Evolutionary conservation across 148 eudicot species (phyloP).

Genomic region (Silene latifolia): DNA sequence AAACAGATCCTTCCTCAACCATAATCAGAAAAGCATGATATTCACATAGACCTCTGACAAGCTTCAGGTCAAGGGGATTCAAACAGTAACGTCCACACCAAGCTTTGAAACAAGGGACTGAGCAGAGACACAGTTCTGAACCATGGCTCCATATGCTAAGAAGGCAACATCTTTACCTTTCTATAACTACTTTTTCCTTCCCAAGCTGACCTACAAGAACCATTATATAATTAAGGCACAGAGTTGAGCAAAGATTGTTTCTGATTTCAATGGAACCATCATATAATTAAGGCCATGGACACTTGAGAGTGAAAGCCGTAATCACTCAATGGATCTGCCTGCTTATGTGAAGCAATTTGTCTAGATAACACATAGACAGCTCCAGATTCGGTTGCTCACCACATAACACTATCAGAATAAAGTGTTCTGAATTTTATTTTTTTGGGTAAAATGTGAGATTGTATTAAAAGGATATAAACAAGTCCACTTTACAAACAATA

Average conservation of each 20-base stretch:
- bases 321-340: not conserved
- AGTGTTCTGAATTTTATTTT: too few relatives aligned
- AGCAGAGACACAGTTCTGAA: slow-evolving; percentile 82
- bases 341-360: not conserved
- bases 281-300: too few relatives aligned
- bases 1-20: slow-evolving; percentile 86
- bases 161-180: slow-evolving; percentile 85
- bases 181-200: slow-evolving; percentile 62
- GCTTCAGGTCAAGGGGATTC: slow-evolving; percentile 88
- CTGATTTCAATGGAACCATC: too few relatives aligned
- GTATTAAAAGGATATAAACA: too few relatives aligned
- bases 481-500: too few relatives aligned
- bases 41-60: slow-evolving; percentile 61
- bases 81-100: slow-evolving; percentile 76
- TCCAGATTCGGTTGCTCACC: too few relatives aligned
- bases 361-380: too few relatives aligned
- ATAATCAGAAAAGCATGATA: slow-evolving; percentile 72
- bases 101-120: slow-evolving; percentile 68
- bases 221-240: slow-evolving; percentile 7
- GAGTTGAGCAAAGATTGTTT: too few relatives aligned
- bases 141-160: slow-evolving; percentile 87
- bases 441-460: too few relatives aligned
- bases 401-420: too few relatives aligned
- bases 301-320: not conserved
- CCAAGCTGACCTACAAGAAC: slow-evolving; percentile 50